These are phyloP conservation scores for Rhodomyrtus psidioides DNA, from an alignment of 441 rosid genomes.

Conservation along the genomic window DNA sequence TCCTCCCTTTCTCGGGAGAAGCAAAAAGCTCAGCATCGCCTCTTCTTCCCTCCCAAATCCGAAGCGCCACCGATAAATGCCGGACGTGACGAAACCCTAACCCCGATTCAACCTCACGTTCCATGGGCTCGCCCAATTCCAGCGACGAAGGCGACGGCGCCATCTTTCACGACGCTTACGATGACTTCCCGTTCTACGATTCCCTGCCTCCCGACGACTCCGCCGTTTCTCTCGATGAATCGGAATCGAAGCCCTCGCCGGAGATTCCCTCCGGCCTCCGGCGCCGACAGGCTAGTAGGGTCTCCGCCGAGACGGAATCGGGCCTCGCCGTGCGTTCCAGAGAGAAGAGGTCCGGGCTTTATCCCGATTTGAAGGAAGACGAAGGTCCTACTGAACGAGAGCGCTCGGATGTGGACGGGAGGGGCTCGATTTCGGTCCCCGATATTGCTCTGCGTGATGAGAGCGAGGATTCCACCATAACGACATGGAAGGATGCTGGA, in stretches of 20 bases:
- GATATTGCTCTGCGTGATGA: neutral
- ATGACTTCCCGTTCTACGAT: slow-evolving; percentile 48
- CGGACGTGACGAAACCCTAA: neutral
- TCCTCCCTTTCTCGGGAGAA: neutral
- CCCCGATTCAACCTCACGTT: neutral
- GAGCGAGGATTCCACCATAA: slow-evolving; percentile 17
- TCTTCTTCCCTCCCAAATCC: neutral
- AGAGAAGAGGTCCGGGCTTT: slow-evolving; percentile 9
- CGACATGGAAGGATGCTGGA: slow-evolving; percentile 3
- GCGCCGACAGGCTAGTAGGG: slow-evolving; percentile 17
- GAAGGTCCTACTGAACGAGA: slow-evolving; percentile 12
- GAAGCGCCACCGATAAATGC: neutral
- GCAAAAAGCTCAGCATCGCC: neutral
- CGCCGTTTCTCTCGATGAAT: slow-evolving; percentile 3
- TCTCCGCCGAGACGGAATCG: neutral
- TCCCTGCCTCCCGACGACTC: slow-evolving; percentile 20
- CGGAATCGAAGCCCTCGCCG: neutral
- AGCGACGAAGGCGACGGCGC: slow-evolving; percentile 13
- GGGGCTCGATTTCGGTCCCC: slow-evolving; percentile 2
- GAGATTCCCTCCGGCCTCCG: slow-evolving; percentile 23
- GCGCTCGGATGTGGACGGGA: neutral
- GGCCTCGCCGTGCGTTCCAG: slow-evolving; percentile 8
- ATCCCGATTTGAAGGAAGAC: slow-evolving; percentile 18
- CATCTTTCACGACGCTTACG: slow-evolving; percentile 38
- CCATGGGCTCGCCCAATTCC: neutral